Conservation (phyloP, 2,329 filamentous ascomycete species). For the Daldinia sp. region DNA sequence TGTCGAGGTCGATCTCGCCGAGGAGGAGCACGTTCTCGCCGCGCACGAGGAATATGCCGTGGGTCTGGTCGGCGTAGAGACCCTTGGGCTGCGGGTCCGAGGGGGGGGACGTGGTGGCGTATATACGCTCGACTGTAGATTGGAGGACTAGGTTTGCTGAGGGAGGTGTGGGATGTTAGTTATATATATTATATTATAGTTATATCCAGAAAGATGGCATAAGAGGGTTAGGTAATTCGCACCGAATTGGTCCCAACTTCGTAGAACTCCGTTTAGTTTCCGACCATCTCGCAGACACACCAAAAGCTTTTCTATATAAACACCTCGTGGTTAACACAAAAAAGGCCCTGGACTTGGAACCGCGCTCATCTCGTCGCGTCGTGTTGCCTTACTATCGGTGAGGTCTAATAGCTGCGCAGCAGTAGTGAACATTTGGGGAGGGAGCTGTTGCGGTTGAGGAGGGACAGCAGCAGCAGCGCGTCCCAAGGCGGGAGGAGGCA, state of each 20-base stretch:
- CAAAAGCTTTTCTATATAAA: conserved; percentile 85
- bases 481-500: conserved; percentile 48
- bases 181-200: neutral
- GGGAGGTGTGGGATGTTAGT: conserved; percentile 2
- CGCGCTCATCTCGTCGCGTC: conserved; percentile 16
- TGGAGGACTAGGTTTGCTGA: conserved; percentile 94
- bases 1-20: conserved; percentile 96
- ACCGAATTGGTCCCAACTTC: conserved; percentile 99
- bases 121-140: conserved; percentile 90
- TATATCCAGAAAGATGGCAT: neutral
- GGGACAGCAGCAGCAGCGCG: conserved; percentile 43
- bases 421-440: conserved; percentile 98
- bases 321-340: conserved; percentile 43
- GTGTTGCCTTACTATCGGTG: conserved; percentile 84
- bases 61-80: conserved; percentile 84
- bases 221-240: conserved; percentile 52
- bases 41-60: conserved; percentile 90
- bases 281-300: conserved; percentile 91
- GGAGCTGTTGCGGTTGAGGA: conserved; percentile 72
- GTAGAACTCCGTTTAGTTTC: conserved; percentile 90
- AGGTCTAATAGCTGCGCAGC: conserved; percentile 95
- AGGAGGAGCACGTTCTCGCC: conserved; percentile 97
- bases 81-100: conserved; percentile 55
- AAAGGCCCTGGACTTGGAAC: neutral
- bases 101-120: conserved; percentile 59